Evolutionary conservation across 805 yeast genomes (phyloP).

Genomic region (Lachancea kluyveri): DNA sequence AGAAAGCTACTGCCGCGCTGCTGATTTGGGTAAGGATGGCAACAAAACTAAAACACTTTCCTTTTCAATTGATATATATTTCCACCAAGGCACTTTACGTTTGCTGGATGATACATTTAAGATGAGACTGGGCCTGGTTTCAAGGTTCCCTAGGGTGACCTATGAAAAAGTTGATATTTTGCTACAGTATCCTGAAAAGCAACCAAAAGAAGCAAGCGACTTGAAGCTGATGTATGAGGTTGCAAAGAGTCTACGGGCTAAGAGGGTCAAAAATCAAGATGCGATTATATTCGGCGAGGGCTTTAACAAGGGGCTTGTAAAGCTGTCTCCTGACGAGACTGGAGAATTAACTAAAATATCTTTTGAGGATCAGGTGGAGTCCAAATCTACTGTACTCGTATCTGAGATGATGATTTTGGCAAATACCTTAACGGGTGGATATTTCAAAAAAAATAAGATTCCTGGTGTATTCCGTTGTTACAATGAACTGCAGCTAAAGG

Average conservation of each 20-base stretch:
- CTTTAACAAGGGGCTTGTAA: conserved; percentile 23
- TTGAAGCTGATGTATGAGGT: conserved; percentile 31
- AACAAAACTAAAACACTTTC: conserved; percentile 43
- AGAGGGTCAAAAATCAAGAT: conserved; percentile 31
- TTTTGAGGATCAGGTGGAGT: conserved; percentile 22
- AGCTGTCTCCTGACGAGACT: conserved; percentile 10
- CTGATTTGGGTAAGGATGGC: conserved; percentile 45
- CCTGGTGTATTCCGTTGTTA: conserved; percentile 44
- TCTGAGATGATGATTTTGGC: conserved; percentile 82
- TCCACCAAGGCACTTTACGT: conserved; percentile 19
- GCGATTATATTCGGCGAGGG: conserved; percentile 39
- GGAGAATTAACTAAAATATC: conserved; percentile 9
- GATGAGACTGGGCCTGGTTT: conserved; percentile 37
- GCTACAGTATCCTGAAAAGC: conserved; percentile 17
- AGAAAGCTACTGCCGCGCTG: conserved; percentile 38
- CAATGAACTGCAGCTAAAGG: conserved; percentile 25
- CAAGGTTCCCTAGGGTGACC: conserved; percentile 47
- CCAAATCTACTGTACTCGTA: conserved; percentile 59
- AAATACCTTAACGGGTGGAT: conserved; percentile 52
- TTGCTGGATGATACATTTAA: conserved; percentile 23
- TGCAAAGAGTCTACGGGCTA: conserved; percentile 14
- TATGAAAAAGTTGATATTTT: conserved; percentile 61
- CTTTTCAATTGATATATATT: conserved; percentile 33
- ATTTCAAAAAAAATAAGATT: conserved; percentile 37
- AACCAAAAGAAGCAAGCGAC: conserved; percentile 26